A percentile compares a stretch with the other conserved stretches of the same genome.
Evolutionary conservation across 2,329 filamentous ascomycete genomes (phyloP).

Genomic region (Apiospora kogelbergensis): DNA sequence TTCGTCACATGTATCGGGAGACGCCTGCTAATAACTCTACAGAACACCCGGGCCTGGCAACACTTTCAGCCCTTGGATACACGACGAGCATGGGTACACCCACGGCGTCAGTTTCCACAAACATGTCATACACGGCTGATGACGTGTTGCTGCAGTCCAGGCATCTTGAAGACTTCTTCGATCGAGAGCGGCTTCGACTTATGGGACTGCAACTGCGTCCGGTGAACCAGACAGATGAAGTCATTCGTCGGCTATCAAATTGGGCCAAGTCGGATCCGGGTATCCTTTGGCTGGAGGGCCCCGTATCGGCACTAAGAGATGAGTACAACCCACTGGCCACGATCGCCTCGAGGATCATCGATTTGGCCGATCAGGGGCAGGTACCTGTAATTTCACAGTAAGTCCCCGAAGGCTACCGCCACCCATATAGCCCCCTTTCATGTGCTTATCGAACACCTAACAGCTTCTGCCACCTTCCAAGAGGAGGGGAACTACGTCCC

Average conservation of each 20-base stretch:
- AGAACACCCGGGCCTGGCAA: no score
- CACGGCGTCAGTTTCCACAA: not conserved
- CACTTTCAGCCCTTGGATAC: not conserved
- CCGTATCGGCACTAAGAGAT: not conserved
- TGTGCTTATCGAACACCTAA: not conserved
- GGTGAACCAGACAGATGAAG: not conserved
- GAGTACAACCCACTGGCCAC: not conserved
- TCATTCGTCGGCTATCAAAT: not conserved
- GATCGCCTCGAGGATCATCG: not conserved
- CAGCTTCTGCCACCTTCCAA: not conserved
- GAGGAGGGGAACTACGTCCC: not conserved
- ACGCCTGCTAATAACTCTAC: not conserved
- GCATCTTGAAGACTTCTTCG: not conserved
- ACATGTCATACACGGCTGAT: not conserved
- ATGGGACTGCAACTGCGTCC: not conserved
- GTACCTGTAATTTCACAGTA: not conserved
- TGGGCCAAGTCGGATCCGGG: not conserved
- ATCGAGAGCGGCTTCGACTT: not conserved
- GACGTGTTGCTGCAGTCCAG: not conserved
- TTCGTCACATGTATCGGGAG: no score
- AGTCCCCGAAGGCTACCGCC: not conserved
- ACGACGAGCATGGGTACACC: not conserved
- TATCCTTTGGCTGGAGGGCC: not conserved
- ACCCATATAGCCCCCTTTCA: fast-evolving
- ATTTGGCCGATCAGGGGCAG: not conserved